Percentiles rank a stretch among this genome's conserved stretches.
Conservation (phyloP, 768 basidiomycete genomes). For the Solioccasus polychromus region DNA sequence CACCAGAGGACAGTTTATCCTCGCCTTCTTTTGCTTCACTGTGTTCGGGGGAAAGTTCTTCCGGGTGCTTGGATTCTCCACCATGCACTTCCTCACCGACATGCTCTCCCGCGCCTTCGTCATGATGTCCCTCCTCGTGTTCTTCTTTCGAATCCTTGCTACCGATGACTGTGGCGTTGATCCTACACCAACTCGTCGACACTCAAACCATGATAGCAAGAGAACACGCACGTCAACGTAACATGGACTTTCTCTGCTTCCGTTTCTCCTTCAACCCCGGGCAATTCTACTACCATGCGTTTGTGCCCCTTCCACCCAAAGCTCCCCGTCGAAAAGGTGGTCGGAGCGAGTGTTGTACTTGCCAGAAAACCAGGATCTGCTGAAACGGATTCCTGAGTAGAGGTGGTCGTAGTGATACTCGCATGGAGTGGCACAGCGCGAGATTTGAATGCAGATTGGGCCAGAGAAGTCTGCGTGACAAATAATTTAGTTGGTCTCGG, state of each 20-base stretch:
- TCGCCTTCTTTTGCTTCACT: constrained; percentile 23
- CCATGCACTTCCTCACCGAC: constrained; percentile 29
- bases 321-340: constrained; percentile 68
- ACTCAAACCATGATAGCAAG: not conserved
- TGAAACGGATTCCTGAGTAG: constrained; percentile 33
- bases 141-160: constrained; percentile 54
- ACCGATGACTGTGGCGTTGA: constrained; percentile 74
- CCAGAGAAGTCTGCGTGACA: constrained; percentile 40
- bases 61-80: constrained; percentile 23
- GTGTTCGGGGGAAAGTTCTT: too few species aligned
- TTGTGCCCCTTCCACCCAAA: constrained; percentile 85
- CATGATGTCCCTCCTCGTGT: too few species aligned
- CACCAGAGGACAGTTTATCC: constrained; percentile 18
- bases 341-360: constrained; percentile 52
- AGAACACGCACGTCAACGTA: constrained; percentile 61
- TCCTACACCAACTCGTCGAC: constrained; percentile 36
- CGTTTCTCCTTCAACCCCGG: constrained; percentile 44
- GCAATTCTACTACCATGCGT: constrained; percentile 62
- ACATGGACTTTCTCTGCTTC: constrained; percentile 67
- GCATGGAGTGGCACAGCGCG: constrained; percentile 69
- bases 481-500: not conserved
- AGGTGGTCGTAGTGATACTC: constrained; percentile 64
- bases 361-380: constrained; percentile 63
- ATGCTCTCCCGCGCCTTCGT: constrained; percentile 25
- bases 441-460: constrained; percentile 54